Conservation (phyloP, 495 filamentous ascomycete species). For the Achaetomiella virescens region DNA sequence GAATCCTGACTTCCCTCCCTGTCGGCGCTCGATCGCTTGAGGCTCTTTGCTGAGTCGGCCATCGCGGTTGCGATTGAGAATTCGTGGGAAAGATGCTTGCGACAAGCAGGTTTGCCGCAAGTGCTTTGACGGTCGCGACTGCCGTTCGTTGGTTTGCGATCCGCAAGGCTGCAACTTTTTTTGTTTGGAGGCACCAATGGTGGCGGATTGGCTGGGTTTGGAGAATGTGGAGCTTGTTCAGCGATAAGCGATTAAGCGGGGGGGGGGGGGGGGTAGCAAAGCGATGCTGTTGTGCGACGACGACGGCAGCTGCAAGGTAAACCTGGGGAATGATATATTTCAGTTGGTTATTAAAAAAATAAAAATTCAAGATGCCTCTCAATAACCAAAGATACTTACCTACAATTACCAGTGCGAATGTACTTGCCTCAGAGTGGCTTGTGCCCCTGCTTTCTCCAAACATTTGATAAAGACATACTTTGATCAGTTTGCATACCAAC, state of each 20-base stretch:
- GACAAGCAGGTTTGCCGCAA: background rate
- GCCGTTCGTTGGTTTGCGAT: background rate
- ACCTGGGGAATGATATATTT: too few relatives aligned
- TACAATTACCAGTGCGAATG: too few relatives aligned
- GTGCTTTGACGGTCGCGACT: background rate
- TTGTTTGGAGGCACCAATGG: slow-evolving; percentile 8
- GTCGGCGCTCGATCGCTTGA: slow-evolving; percentile 30
- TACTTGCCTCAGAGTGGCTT: too few relatives aligned
- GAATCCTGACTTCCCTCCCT: slow-evolving; percentile 23
- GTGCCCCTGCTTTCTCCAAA: too few relatives aligned
- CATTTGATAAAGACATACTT: too few relatives aligned
- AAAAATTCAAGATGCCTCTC: background rate
- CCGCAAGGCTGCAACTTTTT: slow-evolving; percentile 19
- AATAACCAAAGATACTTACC: background rate
- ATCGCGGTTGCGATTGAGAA: slow-evolving; percentile 1
- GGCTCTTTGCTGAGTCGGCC: slow-evolving; percentile 17
- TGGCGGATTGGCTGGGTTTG: slow-evolving; percentile 11
- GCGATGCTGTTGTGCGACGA: background rate
- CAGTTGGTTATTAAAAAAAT: background rate
- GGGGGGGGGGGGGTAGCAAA: too few relatives aligned
- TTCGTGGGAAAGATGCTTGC: background rate
- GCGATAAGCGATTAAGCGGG: slow-evolving; percentile 16
- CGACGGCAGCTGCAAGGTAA: background rate
- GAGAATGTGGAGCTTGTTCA: background rate
- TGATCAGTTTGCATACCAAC: too few relatives aligned